phyloP scores from a whole-genome alignment of 148 eudicot species.

The Rhododendron mucronatum region DNA sequence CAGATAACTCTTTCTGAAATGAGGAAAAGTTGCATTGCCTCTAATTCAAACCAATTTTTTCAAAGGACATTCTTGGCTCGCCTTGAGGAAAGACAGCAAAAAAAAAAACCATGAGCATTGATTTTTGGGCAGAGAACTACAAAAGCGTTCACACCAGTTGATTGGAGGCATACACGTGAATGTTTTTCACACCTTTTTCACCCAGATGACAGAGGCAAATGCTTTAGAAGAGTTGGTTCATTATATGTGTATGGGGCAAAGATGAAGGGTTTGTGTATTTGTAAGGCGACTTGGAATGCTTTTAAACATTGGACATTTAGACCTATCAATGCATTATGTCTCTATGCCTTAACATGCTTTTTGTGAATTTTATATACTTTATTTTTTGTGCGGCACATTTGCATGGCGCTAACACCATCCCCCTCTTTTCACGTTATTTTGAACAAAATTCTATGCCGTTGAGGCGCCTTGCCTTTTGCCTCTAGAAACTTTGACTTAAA shows the following conservation, averaged over 20 bases:
- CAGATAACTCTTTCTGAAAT: background rate
- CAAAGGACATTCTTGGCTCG: background rate
- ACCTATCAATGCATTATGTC: background rate
- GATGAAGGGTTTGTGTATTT: background rate
- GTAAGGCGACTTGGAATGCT: background rate
- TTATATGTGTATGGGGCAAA: background rate
- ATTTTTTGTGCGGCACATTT: too few species aligned
- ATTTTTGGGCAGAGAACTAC: background rate
- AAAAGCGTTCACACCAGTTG: background rate
- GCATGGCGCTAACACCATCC: too few species aligned
- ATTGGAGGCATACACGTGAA: background rate
- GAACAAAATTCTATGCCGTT: background rate
- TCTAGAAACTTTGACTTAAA: background rate
- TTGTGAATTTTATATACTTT: too few species aligned
- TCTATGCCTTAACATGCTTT: background rate
- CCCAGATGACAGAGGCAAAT: background rate
- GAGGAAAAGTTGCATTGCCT: background rate
- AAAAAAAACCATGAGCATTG: background rate
- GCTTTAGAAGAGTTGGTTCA: background rate
- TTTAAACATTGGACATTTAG: background rate
- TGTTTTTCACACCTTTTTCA: background rate
- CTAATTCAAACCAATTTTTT: background rate
- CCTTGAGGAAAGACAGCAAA: background rate
- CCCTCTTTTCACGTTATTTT: background rate
- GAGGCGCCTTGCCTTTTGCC: background rate